Base-by-base conservation (phyloP, 2,329 filamentous ascomycete species). In the Parasarocladium wereldwijsianum region DNA sequence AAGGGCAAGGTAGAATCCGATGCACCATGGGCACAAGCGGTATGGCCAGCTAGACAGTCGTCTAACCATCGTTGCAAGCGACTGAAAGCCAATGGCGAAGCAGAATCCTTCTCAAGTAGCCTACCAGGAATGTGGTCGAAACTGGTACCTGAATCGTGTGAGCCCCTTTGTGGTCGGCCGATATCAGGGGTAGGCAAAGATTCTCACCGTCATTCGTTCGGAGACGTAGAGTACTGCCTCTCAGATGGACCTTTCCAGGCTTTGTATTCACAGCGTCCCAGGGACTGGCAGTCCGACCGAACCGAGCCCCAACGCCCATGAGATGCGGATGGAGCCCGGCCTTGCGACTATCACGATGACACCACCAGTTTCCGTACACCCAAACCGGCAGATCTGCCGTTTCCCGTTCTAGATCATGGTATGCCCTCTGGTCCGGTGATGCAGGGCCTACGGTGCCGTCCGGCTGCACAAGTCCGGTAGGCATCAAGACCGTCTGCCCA, bases 301-400 rank as follows among this genome's bases (percentile, higher is more conserved):
- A 26, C 8, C 24, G 24, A 26, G 24, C 24, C 5, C 24, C 24
- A 8, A 26, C 24, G 17, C 24, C 24, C 24, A 26, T 16, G 14
- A 26, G 24, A 15, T 26, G 24, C 11, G 24, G 24, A 15, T 26
- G 24, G 7, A 26, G 24, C 8, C 24, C 24, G 17, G 24, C 24
- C n/a, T 26, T 26, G 17, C 24, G 24, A 6, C 9, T 14, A 26
- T 26, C 24, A 15, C 24, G 24, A 15, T 26, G 24, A 26, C 24
- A 26, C 24, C 24, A 26, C 24, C 24, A 26, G 24, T 26, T 26
- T 9, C 24, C 24, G 13, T 26, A 26, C 8, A 26, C 24, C 24
- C 24, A 26, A 6, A 26, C 24, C 13, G 24, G 24, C 5, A 6
- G 17, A 14, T 26, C 24, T 6, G 14, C n/a, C 8, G 24, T 26